Evolutionary conservation across 805 yeast species (phyloP).

Genomic region (Myxozyma monticola): DNA sequence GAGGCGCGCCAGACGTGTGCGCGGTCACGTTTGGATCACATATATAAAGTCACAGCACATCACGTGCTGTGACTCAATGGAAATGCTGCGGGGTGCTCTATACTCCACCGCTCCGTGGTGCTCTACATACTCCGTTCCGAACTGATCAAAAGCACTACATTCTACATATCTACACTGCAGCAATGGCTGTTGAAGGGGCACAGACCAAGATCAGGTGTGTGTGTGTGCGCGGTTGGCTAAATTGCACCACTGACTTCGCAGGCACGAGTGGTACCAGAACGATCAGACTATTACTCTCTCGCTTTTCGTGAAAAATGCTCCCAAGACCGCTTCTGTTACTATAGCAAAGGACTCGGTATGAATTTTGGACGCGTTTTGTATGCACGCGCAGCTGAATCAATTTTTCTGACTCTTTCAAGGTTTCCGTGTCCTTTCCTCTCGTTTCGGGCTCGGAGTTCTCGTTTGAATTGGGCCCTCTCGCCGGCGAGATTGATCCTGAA

Average conservation of each 20-base stretch:
- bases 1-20: no score
- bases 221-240: no score
- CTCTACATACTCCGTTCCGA: no score
- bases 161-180: no score
- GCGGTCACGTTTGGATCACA: no score
- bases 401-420: not conserved
- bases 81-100: no score
- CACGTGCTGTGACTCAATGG: no score
- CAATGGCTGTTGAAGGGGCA: no score
- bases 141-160: no score
- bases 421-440: conserved; percentile 29
- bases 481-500: conserved; percentile 50
- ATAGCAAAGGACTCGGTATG: conserved; percentile 34
- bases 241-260: not conserved
- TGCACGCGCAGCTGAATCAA: not conserved
- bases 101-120: no score
- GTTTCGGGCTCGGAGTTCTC: conserved; percentile 52
- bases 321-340: conserved; percentile 49
- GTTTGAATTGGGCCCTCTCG: conserved; percentile 57
- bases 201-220: no score
- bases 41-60: no score
- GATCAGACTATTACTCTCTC: conserved; percentile 58
- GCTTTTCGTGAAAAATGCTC: conserved; percentile 67
- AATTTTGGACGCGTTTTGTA: not conserved
- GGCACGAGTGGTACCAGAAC: conserved; percentile 76